phyloP scores from a whole-genome alignment of 2,329 filamentous ascomycete genomes.

The Parafenestella ontariensis region DNA sequence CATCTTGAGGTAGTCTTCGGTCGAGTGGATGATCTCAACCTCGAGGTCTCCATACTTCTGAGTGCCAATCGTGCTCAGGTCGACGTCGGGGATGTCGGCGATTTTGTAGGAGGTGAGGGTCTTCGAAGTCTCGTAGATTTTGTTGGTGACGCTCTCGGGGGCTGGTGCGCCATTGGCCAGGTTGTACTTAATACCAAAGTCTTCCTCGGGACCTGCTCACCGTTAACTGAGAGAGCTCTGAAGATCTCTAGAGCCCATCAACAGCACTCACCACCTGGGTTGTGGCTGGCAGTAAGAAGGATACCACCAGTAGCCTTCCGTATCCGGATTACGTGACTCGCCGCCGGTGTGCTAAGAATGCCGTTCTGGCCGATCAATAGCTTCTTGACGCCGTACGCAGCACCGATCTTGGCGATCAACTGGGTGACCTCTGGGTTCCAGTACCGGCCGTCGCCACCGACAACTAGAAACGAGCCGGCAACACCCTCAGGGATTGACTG shows the following conservation, averaged over 20 bases:
- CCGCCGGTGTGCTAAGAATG: constrained; percentile 94
- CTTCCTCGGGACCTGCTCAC: constrained; percentile 78
- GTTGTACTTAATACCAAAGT: constrained; percentile 99
- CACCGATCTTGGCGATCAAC: constrained; percentile 95
- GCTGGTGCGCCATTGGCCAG: constrained; percentile 94
- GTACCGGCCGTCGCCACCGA: constrained; percentile 95
- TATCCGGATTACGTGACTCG: constrained; percentile 94
- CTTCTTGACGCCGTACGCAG: constrained; percentile 98
- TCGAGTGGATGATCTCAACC: constrained; percentile 94
- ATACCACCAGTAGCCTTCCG: constrained; percentile 96
- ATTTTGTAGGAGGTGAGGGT: constrained; percentile 91
- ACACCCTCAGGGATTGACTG: constrained; percentile 95
- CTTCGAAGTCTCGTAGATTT: constrained; percentile 94
- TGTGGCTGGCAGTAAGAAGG: constrained; percentile 95
- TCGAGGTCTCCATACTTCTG: constrained; percentile 85
- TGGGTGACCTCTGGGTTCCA: constrained; percentile 98
- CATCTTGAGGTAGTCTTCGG: constrained; percentile 89
- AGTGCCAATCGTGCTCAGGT: constrained; percentile 81
- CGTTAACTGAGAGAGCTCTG: constrained; percentile 5
- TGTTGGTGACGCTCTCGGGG: constrained; percentile 96
- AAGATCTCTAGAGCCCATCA: not conserved
- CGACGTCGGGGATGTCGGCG: constrained; percentile 82
- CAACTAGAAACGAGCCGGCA: constrained; percentile 88
- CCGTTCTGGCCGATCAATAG: constrained; percentile 94
- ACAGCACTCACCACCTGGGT: constrained; percentile 80